These are phyloP conservation scores for Mesembryanthemum crystallinum DNA, from an alignment of 148 eudicot genomes.

Conservation along the genomic window DNA sequence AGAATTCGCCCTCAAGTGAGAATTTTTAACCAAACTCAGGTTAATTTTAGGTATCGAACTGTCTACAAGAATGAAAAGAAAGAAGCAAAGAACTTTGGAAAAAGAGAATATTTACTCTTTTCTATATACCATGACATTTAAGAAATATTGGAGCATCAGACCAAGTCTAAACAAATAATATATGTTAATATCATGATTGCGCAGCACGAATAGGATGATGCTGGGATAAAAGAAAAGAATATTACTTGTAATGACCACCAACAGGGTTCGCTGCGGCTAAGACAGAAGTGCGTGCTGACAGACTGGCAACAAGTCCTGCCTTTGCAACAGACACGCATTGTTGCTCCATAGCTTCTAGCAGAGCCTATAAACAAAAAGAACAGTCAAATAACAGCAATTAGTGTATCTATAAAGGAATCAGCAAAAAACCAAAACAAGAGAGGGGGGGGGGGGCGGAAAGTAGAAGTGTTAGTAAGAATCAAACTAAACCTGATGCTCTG, in stretches of 20 bases:
- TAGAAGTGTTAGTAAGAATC: not conserved
- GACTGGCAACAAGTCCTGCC: slow-evolving; percentile 96
- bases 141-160: not conserved
- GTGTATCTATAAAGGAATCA: not conserved
- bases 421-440: no score
- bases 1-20: no score
- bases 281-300: slow-evolving; percentile 94
- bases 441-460: no score
- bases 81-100: no score
- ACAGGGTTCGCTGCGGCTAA: slow-evolving; percentile 99
- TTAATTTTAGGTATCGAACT: no score
- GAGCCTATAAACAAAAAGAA: slow-evolving; percentile 42
- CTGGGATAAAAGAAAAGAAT: not conserved
- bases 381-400: slow-evolving; percentile 5
- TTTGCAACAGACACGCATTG: slow-evolving; percentile 99
- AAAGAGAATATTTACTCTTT: not conserved
- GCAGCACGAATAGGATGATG: not conserved
- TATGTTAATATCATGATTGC: not conserved
- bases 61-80: no score
- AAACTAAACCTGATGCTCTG: slow-evolving; percentile 80
- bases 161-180: not conserved
- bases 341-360: slow-evolving; percentile 99
- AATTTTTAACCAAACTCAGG: no score
- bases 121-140: not conserved
- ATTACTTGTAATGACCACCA: slow-evolving; percentile 90